Base-by-base conservation (phyloP, 129 eudicot genomes). In the Escallonia herrerae region DNA sequence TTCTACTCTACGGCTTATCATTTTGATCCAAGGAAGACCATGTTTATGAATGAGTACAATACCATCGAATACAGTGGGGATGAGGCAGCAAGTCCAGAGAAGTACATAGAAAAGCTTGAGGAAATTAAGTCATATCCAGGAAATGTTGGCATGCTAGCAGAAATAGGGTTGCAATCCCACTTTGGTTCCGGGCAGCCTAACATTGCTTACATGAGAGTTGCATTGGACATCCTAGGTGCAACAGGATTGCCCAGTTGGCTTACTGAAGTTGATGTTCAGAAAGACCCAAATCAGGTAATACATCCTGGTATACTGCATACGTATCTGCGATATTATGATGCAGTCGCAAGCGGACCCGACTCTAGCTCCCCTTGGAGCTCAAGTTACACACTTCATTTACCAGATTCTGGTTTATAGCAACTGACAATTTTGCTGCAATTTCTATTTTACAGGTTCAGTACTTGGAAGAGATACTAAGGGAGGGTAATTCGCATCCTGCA, bases 201-300 rank as follows among this genome's bases (percentile, higher is more conserved):
- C 64, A 40, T 87, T 41, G 80, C 90, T 33, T 91, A 76, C 60
- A 74, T 79, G 64, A 80, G 97, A 74, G 67, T 96, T 1, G 74
- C 82, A 7, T 49, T 91, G 42, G 97, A 91, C 69, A 60, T 15
- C 14, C 65, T 87, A 51, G 90, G 81, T 12, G 67, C 82, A 6
- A 58, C 82, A 15, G 47, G 74, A 38, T 44, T 84, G 57, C 93
- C 95, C 12, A 74, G 84, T 64, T 91, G 97, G 96, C 65, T 91
- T 13, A 87, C 97, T 5, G 97, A 90, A 67, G 50, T 87, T 43
- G 91, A 83, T 62, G 86, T 87, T 12, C 22, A 11, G 2, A 2
- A 62, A 15, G 76, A 77, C 42, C 76, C 74, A 0, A 66, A 86
- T 51, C 91, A 83, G 88, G 95, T 74, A 65, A 15, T 58, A 8